Base-by-base conservation (phyloP, 225 moss, liverwort and hornwort genomes). In the Polytrichum commune region DNA sequence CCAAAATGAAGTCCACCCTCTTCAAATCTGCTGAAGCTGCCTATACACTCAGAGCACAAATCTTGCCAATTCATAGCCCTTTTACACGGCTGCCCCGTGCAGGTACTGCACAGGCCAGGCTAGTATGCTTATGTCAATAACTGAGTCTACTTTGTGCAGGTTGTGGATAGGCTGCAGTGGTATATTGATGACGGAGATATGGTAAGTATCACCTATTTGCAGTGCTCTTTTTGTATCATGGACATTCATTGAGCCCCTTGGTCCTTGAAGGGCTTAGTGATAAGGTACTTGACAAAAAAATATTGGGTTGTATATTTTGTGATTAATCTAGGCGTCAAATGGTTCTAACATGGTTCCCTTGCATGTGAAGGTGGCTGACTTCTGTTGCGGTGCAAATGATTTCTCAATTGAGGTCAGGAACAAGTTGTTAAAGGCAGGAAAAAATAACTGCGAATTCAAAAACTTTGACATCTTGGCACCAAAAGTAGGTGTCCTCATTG, bases 331-430 rank as follows among this genome's bases (percentile, higher is more conserved):
- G 46, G 16, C 3, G 13, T 4, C 16, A 16, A 46, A 46, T 58
- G 58, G 22, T 9, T 22, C 9, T 58, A 24, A 58, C 58, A 20
- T 24, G 58, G 58, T 20, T 58, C 24, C 9, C 58, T 58, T 58
- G 58, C 8, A 6, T 24, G 22, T 24, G 6, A 60, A 95, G 92
- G 75, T 95, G 62, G 91, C 92, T 70, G 95, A 95, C 33, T 92
- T 95, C 68, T 95, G 95, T 73, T 95, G 95, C 73, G 95, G 95
- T 76, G 90, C 90, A 65, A 95, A 95, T 75, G 92, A 95, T 30
- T 95, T 95, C 54, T 95, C 92, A 3, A 26, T 68, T 58, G 79
- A 92, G 72, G 27, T 91, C 1, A 75, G 75, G 54, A 19, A 57
- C 29, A 92, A 90, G 32, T 74, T 95, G 29, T 63, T 63, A 23